These are phyloP conservation scores for Kuraishia borneana DNA, from an alignment of 805 yeast species.

Conservation along the genomic window DNA sequence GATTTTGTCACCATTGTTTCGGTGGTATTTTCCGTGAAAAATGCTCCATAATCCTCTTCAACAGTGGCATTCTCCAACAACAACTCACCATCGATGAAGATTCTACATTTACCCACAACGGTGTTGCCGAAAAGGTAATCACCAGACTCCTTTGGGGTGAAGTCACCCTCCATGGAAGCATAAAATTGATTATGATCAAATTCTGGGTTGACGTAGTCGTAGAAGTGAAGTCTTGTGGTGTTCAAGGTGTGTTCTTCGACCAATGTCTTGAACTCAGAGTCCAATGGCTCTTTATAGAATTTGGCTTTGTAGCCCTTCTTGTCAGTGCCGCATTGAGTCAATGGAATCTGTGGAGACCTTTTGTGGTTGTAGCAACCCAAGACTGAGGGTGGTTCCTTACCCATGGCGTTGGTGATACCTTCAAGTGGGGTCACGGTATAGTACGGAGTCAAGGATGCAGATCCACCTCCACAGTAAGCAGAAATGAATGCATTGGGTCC, in stretches of 20 bases:
- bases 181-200: conserved; percentile 19
- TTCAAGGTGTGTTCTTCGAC: conserved; percentile 16
- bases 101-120: conserved; percentile 28
- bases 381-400: conserved; percentile 14
- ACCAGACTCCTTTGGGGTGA: conserved; percentile 23
- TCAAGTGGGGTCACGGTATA: conserved; percentile 37
- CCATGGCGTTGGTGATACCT: conserved; percentile 22
- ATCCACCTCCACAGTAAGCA: conserved; percentile 51
- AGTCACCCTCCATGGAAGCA: conserved; percentile 26
- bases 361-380: conserved; percentile 25
- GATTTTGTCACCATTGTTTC: conserved; percentile 18
- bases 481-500: conserved; percentile 48
- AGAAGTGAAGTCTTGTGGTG: conserved; percentile 9
- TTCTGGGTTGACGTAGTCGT: conserved; percentile 12
- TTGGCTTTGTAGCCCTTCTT: conserved; percentile 16
- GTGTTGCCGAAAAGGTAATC: conserved; percentile 28
- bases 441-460: conserved; percentile 39
- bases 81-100: conserved; percentile 29
- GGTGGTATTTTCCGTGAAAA: conserved; percentile 18
- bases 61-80: conserved; percentile 33
- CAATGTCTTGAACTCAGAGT: conserved; percentile 10
- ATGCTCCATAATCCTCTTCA: not conserved
- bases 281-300: conserved; percentile 17
- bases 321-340: conserved; percentile 12
- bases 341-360: conserved; percentile 17